These are phyloP conservation scores for Yamadazyma pseudoaaseri DNA, from an alignment of 1,139 yeast genomes.

Conservation along the genomic window DNA sequence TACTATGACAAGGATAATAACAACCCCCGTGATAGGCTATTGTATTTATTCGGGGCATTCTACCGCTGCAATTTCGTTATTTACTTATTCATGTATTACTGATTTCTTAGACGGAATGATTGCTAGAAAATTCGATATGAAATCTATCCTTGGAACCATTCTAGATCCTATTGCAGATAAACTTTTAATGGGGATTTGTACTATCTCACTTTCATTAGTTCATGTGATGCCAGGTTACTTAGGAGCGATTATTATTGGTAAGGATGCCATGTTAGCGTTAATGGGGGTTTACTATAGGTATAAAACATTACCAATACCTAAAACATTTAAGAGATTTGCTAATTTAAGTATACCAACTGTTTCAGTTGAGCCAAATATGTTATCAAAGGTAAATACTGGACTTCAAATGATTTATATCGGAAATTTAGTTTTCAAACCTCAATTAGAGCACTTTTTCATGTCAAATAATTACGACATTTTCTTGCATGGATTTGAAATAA, in stretches of 20 bases:
- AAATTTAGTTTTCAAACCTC: conserved; percentile 66
- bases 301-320: conserved; percentile 72
- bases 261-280: conserved; percentile 76
- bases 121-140: conserved; percentile 76
- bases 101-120: conserved; percentile 90
- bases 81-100: conserved; percentile 83
- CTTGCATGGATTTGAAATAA: conserved; percentile 16
- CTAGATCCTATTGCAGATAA: conserved; percentile 97
- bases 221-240: conserved; percentile 67
- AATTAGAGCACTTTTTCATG: conserved; percentile 34
- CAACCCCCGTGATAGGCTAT: conserved; percentile 86
- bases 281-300: conserved; percentile 76
- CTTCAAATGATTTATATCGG: conserved; percentile 92
- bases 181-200: conserved; percentile 80
- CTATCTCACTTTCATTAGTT: conserved; percentile 69
- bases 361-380: conserved; percentile 83
- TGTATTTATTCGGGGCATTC: conserved; percentile 63
- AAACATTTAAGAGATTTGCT: conserved; percentile 61
- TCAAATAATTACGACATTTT: conserved; percentile 13
- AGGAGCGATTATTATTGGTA: conserved; percentile 76
- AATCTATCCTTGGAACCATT: conserved; percentile 84
- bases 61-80: conserved; percentile 64
- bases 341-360: conserved; percentile 82
- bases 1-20: conserved; percentile 71
- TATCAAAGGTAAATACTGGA: conserved; percentile 86